These are phyloP conservation scores for Lasiodiplodia sp. DNA, from an alignment of 2,329 filamentous ascomycete species.

Conservation along the genomic window DNA sequence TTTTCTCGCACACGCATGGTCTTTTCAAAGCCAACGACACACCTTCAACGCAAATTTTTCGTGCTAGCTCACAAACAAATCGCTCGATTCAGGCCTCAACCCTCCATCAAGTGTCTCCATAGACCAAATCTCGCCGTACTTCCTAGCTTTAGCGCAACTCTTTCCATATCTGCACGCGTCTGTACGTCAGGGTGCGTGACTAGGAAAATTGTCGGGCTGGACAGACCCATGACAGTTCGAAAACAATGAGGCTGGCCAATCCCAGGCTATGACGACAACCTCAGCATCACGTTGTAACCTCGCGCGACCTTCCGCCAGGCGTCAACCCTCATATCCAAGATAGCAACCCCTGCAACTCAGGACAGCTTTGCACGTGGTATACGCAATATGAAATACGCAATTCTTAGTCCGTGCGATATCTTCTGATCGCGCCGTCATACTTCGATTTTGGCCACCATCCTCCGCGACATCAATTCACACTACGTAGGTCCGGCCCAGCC, in stretches of 20 bases:
- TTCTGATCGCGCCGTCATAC: background rate
- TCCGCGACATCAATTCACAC: background rate
- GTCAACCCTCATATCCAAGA: background rate
- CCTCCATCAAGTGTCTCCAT: background rate
- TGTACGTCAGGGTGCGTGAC: background rate
- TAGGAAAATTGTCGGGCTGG: background rate
- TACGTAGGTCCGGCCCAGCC: background rate
- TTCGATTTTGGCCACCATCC: background rate
- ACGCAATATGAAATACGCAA: background rate
- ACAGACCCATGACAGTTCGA: background rate
- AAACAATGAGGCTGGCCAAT: conserved; percentile 15
- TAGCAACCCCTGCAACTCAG: background rate
- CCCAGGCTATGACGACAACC: conserved; percentile 21
- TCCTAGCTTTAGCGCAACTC: background rate
- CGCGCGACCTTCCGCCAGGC: conserved; percentile 1
- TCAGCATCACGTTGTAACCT: conserved; percentile 2
- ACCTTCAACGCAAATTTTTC: no score
- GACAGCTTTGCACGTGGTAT: background rate
- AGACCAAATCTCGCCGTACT: background rate
- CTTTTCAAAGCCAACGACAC: background rate
- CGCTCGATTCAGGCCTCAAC: background rate
- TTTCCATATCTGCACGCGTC: background rate
- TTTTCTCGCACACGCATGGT: background rate
- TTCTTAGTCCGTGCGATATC: background rate
- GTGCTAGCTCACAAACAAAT: background rate